These are phyloP conservation scores for Colletotrichum graminicola DNA, from an alignment of 2,329 filamentous ascomycete species.

Conservation along the genomic window DNA sequence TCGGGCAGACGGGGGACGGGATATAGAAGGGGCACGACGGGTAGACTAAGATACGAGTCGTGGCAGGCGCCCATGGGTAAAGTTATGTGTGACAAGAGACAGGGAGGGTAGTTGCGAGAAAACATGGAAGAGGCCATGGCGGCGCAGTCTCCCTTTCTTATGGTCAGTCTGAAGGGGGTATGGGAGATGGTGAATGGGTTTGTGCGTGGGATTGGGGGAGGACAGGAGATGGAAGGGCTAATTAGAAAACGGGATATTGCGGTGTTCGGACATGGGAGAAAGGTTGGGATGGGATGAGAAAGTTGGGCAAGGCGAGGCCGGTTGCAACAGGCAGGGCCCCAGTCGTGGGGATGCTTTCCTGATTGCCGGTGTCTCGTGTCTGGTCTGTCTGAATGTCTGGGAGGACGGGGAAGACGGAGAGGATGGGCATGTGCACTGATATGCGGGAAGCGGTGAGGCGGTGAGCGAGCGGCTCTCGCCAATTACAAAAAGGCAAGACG, in stretches of 20 bases:
- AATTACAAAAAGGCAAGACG: constrained; percentile 27
- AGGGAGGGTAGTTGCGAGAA: constrained; percentile 19
- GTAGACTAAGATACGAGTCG: constrained; percentile 18
- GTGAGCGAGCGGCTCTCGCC: constrained; percentile 42
- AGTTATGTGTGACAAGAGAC: constrained; percentile 23
- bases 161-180: constrained; percentile 32
- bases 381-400: constrained; percentile 35
- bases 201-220: constrained; percentile 7
- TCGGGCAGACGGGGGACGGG: background rate
- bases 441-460: constrained; percentile 42
- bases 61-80: constrained; percentile 35
- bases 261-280: constrained; percentile 18
- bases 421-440: constrained; percentile 40
- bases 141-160: constrained; percentile 36
- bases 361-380: constrained; percentile 41
- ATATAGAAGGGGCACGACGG: constrained; percentile 10
- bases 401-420: constrained; percentile 36
- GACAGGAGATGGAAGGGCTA: constrained; percentile 23
- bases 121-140: constrained; percentile 34
- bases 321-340: constrained; percentile 39
- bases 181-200: constrained; percentile 20
- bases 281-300: constrained; percentile 15
- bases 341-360: constrained; percentile 37
- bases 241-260: constrained; percentile 34
- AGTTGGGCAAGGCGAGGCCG: constrained; percentile 39